Evolutionary conservation across 2,329 filamentous ascomycete genomes (phyloP), one percentile per base, ranked within the genome.

Genomic region (Drechslera avenae): DNA sequence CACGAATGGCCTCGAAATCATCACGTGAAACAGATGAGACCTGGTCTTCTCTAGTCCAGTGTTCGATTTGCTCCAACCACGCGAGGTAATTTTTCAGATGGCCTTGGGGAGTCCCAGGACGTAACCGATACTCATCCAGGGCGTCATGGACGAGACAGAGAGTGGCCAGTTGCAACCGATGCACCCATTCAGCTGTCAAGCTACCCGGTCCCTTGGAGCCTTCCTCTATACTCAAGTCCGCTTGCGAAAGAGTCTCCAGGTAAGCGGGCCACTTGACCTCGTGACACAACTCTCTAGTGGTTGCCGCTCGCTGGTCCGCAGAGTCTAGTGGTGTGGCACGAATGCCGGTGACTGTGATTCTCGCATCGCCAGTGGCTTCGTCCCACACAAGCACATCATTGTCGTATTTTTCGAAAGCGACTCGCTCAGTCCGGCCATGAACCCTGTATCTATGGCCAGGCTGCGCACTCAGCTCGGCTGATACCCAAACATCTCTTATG

Each of bases 111-210:
- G 28, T 17, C 12, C 30, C 18, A 3, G 39, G 39, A 5, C 5
- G 17, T 32, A 32, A 32, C 16, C 39, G 6, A 7, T 42, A 42
- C 8, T 32, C 39, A 16, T 33, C 17, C 14, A 42, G 30, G 10
- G 39, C 39, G 12, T 42, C 39, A n/a, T 42, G 39, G 13, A 42
- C 39, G 8, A 42, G 39, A 19, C 39, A 42, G 39, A 42, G 39
- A 34, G 39, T 42, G 30, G 39, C 39, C 13, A 42, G 17, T 33
- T 42, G 39, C 18, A 42, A 18, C 18, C 17, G 18, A 10, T 42
- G 39, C 9, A 42, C 39, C 39, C 39, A 42, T 34, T 34, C 39
- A 16, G 39, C 13, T 32, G 39, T 42, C 6, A 42, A 13, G 12
- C 39, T 42, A 10, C 32, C 13, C 3, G 39, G 8, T 16, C 30